A percentile compares a stretch with the other conserved stretches of the same genome.
Evolutionary conservation across 352 stramenopile genomes (phyloP).

Genomic region (Phytophthora pseudosyringae): DNA sequence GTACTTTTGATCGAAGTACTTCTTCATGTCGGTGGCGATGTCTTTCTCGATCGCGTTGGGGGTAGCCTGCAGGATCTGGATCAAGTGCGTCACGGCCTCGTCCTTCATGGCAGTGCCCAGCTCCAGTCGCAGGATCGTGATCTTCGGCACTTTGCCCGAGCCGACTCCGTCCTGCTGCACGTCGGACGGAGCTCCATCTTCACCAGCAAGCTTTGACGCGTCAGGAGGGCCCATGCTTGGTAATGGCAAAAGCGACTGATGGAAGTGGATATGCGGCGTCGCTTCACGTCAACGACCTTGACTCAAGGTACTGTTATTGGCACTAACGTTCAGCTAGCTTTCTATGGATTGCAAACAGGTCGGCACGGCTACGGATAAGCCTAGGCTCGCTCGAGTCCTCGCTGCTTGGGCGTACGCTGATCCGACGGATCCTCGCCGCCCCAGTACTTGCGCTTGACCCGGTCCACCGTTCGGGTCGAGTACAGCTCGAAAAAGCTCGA

Average conservation of each 20-base stretch:
- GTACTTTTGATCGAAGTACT: conserved; percentile 98
- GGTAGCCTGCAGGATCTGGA: conserved; percentile 47
- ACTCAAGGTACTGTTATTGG: conserved; percentile 13
- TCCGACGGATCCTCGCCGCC: conserved; percentile 18
- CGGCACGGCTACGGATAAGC: conserved; percentile 6
- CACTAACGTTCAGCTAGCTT: conserved; percentile 13
- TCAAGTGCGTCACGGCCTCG: conserved; percentile 62
- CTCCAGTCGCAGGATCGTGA: conserved; percentile 70
- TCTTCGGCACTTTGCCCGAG: conserved; percentile 54
- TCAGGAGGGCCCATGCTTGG: conserved; percentile 55
- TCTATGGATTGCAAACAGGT: conserved; percentile 27
- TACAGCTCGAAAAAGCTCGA: conserved; percentile 89
- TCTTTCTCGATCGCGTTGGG: conserved; percentile 89
- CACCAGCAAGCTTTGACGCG: conserved; percentile 41
- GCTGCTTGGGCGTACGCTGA: conserved; percentile 15
- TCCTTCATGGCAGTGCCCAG: conserved; percentile 75
- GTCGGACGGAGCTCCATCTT: conserved; percentile 25
- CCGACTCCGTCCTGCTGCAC: conserved; percentile 26
- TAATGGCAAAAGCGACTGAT: conserved; percentile 9
- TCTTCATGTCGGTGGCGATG: conserved; percentile 99
- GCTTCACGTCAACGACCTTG: conserved; percentile 31
- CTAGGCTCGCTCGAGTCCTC: conserved; percentile 21
- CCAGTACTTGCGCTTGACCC: conserved; percentile 83
- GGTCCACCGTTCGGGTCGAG: conserved; percentile 85
- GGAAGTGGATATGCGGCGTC: conserved; percentile 23